Evolutionary conservation across 2,329 filamentous ascomycete species (phyloP).

Genomic region (Chaetomium strumarium): DNA sequence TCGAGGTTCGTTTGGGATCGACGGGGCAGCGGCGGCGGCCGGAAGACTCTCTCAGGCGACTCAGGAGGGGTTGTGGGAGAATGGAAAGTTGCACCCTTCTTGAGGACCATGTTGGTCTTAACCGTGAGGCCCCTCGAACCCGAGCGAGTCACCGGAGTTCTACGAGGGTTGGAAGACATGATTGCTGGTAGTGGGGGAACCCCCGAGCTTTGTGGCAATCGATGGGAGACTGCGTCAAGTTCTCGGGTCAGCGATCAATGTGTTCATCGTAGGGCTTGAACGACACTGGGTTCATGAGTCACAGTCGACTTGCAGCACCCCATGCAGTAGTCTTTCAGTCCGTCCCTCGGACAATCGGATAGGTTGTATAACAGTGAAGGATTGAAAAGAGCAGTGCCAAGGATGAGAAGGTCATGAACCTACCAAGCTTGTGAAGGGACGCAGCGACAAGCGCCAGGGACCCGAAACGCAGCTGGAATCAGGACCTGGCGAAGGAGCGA

Average conservation of each 20-base stretch:
- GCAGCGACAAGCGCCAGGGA: conserved; percentile 2
- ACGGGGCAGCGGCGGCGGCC: conserved; percentile 50
- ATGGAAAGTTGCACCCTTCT: conserved; percentile 65
- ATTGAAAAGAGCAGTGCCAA: neutral
- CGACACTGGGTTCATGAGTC: conserved; percentile 21
- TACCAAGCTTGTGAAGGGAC: conserved; percentile 1
- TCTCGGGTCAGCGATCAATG: conserved; percentile 23
- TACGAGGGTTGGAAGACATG: conserved; percentile 36
- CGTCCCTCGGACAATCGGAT: neutral
- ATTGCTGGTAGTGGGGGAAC: conserved; percentile 24
- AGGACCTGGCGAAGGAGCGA: conserved; percentile 10
- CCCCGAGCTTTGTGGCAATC: conserved; percentile 17
- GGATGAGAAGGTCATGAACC: neutral
- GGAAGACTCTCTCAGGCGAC: conserved; percentile 36
- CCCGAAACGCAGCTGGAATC: conserved; percentile 9
- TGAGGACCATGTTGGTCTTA: conserved; percentile 55
- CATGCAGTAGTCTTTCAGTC: conserved; percentile 13
- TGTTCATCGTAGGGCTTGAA: conserved; percentile 19
- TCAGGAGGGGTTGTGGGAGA: conserved; percentile 41
- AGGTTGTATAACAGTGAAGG: neutral
- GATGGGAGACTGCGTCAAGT: conserved; percentile 19
- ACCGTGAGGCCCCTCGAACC: conserved; percentile 39
- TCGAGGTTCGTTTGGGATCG: conserved; percentile 66
- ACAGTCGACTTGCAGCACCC: conserved; percentile 19
- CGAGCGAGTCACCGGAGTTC: conserved; percentile 40